Percentiles rank a stretch among this genome's conserved stretches.
Evolutionary conservation across 495 filamentous ascomycete genomes (phyloP).

Genomic region (Penicillium soppii): DNA sequence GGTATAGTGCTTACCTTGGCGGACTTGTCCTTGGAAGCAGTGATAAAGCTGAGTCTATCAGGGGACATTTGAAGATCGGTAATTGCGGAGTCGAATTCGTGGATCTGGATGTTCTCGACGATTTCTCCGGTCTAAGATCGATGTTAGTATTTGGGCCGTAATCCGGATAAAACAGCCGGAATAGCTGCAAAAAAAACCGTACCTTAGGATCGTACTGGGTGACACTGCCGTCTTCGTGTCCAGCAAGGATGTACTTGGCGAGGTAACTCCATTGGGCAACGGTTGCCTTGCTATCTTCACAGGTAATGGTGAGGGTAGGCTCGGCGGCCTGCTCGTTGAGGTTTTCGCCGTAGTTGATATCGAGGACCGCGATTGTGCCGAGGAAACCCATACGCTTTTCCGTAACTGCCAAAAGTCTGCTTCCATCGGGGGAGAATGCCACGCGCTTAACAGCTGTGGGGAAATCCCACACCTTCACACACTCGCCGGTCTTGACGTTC

Average conservation of each 20-base stretch:
- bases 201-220: conserved; percentile 96
- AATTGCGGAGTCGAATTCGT: conserved; percentile 80
- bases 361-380: conserved; percentile 87
- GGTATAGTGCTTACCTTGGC: conserved; percentile 64
- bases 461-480: conserved; percentile 96
- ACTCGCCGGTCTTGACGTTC: conserved; percentile 91
- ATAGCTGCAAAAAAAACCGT: conserved; percentile 8
- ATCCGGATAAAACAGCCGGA: background rate
- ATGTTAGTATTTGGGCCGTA: conserved; percentile 10
- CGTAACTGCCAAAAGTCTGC: conserved; percentile 83
- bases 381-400: conserved; percentile 97
- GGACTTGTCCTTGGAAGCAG: conserved; percentile 94
- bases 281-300: conserved; percentile 91
- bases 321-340: conserved; percentile 71
- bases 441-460: conserved; percentile 92
- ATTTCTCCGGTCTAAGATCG: conserved; percentile 71
- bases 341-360: conserved; percentile 72
- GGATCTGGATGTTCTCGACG: conserved; percentile 72
- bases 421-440: conserved; percentile 92
- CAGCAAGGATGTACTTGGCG: conserved; percentile 91
- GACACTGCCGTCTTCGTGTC: conserved; percentile 92
- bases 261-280: conserved; percentile 95
- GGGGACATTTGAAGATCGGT: conserved; percentile 92
- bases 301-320: conserved; percentile 78
- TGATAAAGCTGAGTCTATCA: conserved; percentile 97